These are phyloP conservation scores for Cutaneotrichosporon curvatum DNA, from an alignment of 1,284 basidiomycete species.

Conservation along the genomic window DNA sequence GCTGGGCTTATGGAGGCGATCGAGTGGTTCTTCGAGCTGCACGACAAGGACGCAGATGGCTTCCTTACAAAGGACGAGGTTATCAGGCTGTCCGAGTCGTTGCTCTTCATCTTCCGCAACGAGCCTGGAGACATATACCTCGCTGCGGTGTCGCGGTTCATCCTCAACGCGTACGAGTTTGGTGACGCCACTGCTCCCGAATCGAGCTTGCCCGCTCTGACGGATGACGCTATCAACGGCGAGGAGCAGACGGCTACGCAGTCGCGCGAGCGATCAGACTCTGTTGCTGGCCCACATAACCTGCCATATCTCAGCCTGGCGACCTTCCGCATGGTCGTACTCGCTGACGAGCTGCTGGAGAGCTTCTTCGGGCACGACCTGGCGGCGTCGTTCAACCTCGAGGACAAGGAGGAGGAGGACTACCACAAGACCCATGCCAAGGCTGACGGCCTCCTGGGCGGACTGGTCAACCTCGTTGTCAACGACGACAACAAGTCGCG, in stretches of 20 bases:
- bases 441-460: conserved; percentile 62
- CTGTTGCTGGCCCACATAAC: conserved; percentile 50
- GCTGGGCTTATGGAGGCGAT: conserved; percentile 97
- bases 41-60: conserved; percentile 93
- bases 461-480: conserved; percentile 78
- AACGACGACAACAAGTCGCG: conserved; percentile 56
- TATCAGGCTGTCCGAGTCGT: conserved; percentile 78
- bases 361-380: conserved; percentile 89
- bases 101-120: conserved; percentile 95
- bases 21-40: conserved; percentile 96
- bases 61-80: conserved; percentile 94
- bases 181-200: conserved; percentile 72
- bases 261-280: conserved; percentile 50
- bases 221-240: conserved; percentile 31
- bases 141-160: conserved; percentile 88
- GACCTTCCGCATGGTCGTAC: conserved; percentile 94
- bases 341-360: conserved; percentile 89
- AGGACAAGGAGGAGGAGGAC: conserved; percentile 55
- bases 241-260: conserved; percentile 47
- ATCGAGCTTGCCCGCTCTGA: conserved; percentile 47
- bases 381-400: conserved; percentile 75
- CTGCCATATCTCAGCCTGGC: conserved; percentile 68
- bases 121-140: conserved; percentile 96
- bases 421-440: conserved; percentile 49
- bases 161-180: conserved; percentile 95